Percentiles rank a stretch among this genome's conserved stretches.
Evolutionary conservation across 352 stramenopile species (phyloP).

Genomic region (Aphanomyces euteiches): DNA sequence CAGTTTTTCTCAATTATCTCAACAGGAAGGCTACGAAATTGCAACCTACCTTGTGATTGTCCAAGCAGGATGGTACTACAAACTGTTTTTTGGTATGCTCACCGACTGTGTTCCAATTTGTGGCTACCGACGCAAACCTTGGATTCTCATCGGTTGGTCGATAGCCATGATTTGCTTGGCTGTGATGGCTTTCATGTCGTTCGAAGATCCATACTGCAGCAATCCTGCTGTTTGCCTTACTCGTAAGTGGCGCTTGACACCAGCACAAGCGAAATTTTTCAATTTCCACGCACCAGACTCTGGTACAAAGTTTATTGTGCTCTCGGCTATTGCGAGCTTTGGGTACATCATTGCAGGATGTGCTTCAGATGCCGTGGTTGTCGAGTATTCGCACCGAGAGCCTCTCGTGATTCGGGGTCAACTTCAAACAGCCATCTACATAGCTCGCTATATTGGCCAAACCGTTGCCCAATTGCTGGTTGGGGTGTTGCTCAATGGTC

Average conservation of each 20-base stretch:
- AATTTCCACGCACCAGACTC: constrained; percentile 32
- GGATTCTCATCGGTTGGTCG: constrained; percentile 47
- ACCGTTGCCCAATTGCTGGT: background rate
- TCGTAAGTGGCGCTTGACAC: background rate
- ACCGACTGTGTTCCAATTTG: constrained; percentile 14
- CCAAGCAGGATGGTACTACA: constrained; percentile 53
- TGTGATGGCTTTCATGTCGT: constrained; percentile 47
- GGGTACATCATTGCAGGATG: constrained; percentile 70
- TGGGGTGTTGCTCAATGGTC: constrained; percentile 20
- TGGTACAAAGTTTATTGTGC: constrained; percentile 32
- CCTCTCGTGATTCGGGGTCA: constrained; percentile 55
- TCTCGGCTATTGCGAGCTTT: constrained; percentile 42
- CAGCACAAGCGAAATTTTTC: constrained; percentile 30
- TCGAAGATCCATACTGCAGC: constrained; percentile 49
- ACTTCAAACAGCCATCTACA: constrained; percentile 26
- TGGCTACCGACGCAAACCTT: constrained; percentile 34
- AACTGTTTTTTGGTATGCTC: constrained; percentile 57
- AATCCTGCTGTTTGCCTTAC: background rate
- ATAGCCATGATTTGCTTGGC: constrained; percentile 40
- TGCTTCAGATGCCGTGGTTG: constrained; percentile 65
- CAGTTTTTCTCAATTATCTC: constrained; percentile 1
- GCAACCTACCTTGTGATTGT: constrained; percentile 36
- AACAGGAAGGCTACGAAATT: constrained; percentile 16
- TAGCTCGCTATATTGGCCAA: background rate
- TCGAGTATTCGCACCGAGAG: constrained; percentile 67